phyloP scores from a whole-genome alignment of 257 asterid species.

The Ehretia macrophylla region DNA sequence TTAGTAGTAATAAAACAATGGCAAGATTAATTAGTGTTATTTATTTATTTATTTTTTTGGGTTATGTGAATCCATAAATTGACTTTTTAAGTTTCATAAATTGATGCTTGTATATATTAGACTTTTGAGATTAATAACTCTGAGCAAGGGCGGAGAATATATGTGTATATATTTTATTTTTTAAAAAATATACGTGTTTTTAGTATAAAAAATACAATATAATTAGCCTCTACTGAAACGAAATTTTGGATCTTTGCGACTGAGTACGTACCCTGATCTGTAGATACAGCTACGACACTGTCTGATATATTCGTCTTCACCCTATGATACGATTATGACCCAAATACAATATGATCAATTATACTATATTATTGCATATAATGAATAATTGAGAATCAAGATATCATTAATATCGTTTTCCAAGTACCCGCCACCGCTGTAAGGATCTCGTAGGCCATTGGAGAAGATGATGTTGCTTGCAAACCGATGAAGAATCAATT shows the following conservation, averaged over 20 bases:
- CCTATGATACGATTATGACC: conserved; percentile 13
- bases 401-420: not conserved
- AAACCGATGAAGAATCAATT: conserved; percentile 28
- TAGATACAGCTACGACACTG: conserved; percentile 43
- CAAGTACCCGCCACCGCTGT: conserved; percentile 44
- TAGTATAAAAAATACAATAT: too few species aligned
- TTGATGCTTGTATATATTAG: too few species aligned
- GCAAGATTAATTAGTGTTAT: too few species aligned
- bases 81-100: too few species aligned
- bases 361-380: too few species aligned
- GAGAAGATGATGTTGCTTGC: conserved; percentile 52
- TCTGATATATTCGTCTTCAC: conserved; percentile 40
- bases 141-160: too few species aligned
- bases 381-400: too few species aligned
- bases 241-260: not conserved
- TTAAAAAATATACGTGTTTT: too few species aligned
- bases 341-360: not conserved
- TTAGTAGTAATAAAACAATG: not conserved
- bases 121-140: too few species aligned
- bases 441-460: conserved; percentile 44
- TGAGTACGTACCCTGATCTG: conserved; percentile 40
- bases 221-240: too few species aligned
- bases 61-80: too few species aligned
- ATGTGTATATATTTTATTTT: too few species aligned
- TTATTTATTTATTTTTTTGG: not conserved